These are phyloP conservation scores for Suhomyces tanzawaensis DNA, from an alignment of 805 yeast species.

Conservation along the genomic window DNA sequence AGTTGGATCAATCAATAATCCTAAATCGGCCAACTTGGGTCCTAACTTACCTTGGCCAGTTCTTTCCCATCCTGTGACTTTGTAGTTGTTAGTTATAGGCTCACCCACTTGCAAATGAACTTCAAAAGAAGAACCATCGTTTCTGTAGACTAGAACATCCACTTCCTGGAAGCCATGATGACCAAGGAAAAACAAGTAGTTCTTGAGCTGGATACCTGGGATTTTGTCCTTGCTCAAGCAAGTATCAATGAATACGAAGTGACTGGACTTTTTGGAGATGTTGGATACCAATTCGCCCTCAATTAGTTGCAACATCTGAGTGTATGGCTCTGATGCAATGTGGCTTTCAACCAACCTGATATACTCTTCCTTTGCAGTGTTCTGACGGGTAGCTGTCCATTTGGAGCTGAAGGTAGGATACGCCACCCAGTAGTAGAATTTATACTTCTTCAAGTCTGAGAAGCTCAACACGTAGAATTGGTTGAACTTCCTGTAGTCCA, in stretches of 20 bases:
- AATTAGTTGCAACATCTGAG: slow-evolving; percentile 1
- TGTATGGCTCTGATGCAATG: background rate
- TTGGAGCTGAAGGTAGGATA: slow-evolving; percentile 61
- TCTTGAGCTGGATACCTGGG: slow-evolving; percentile 58
- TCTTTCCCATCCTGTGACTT: slow-evolving; percentile 87
- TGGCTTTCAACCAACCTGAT: background rate
- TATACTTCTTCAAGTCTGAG: slow-evolving; percentile 87
- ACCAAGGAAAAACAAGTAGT: slow-evolving; percentile 51
- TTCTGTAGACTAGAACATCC: slow-evolving; percentile 25
- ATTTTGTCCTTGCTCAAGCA: slow-evolving; percentile 21
- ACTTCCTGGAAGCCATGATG: slow-evolving; percentile 18
- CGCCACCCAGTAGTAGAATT: slow-evolving; percentile 86
- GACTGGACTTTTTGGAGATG: slow-evolving; percentile 1
- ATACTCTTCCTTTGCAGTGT: slow-evolving; percentile 6
- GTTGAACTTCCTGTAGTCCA: slow-evolving; percentile 14
- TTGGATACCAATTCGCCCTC: background rate
- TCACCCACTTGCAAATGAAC: slow-evolving; percentile 20
- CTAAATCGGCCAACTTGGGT: slow-evolving; percentile 82
- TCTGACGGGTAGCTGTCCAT: slow-evolving; percentile 36
- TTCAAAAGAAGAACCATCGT: slow-evolving; percentile 27
- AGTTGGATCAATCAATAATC: slow-evolving; percentile 74
- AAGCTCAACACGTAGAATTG: slow-evolving; percentile 51
- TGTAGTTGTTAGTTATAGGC: slow-evolving; percentile 15
- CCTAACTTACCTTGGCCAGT: slow-evolving; percentile 68
- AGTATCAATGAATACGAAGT: slow-evolving; percentile 33